Conservation (phyloP, 495 filamentous ascomycete species). For the Aspergillus campestris region DNA sequence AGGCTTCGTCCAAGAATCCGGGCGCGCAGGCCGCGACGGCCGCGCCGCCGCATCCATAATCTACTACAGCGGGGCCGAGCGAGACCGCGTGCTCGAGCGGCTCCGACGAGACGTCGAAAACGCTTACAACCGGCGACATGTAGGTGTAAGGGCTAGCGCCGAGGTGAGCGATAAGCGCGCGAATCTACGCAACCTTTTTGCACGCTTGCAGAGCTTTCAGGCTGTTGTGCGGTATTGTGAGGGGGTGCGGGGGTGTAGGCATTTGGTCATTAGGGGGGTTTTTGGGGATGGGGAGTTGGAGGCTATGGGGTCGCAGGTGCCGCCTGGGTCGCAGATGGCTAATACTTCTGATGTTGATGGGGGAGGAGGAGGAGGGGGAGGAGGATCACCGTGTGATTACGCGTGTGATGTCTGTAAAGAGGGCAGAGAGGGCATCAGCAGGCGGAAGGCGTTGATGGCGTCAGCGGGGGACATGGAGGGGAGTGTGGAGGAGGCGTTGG, state of each 20-base stretch:
- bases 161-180: conserved; percentile 12
- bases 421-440: conserved; percentile 46
- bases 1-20: conserved; percentile 92
- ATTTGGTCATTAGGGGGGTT: conserved; percentile 67
- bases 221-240: conserved; percentile 77
- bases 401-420: conserved; percentile 93
- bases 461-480: conserved; percentile 8
- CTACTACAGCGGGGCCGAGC: conserved; percentile 79
- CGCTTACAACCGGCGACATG: conserved; percentile 22
- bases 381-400: conserved; percentile 55
- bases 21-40: conserved; percentile 82
- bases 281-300: conserved; percentile 60
- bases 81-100: conserved; percentile 59
- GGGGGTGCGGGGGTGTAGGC: conserved; percentile 60
- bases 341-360: neutral
- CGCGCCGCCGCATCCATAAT: conserved; percentile 78
- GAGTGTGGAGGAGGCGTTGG: conserved; percentile 9
- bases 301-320: conserved; percentile 31
- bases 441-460: conserved; percentile 44
- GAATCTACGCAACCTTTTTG: conserved; percentile 27
- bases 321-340: conserved; percentile 10
- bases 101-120: conserved; percentile 30
- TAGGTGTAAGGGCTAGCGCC: conserved; percentile 3
- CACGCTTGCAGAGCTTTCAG: conserved; percentile 38
- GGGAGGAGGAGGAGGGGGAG: neutral